A percentile compares a stretch with the other conserved stretches of the same genome.
Conservation (phyloP, 768 basidiomycete species). For the Auricularia heimuer region DNA sequence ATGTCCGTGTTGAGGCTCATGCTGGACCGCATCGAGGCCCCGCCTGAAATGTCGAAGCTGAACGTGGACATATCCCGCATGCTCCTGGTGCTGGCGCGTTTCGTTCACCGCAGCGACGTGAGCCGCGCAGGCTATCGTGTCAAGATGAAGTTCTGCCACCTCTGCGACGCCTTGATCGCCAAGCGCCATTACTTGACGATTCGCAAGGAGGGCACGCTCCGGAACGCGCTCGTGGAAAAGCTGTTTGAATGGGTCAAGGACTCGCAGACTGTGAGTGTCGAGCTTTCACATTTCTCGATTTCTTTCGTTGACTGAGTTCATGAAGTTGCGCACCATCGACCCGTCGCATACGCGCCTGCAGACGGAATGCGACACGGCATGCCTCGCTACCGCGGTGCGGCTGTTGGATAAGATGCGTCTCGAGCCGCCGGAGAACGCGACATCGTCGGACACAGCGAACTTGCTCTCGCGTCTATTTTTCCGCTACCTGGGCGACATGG, state of each 20-base stretch:
- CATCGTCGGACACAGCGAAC: slow-evolving; percentile 48
- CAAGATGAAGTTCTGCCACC: slow-evolving; percentile 63
- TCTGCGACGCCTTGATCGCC: slow-evolving; percentile 59
- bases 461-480: slow-evolving; percentile 71
- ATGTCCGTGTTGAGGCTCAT: slow-evolving; percentile 67
- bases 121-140: slow-evolving; percentile 43
- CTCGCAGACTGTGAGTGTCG: slow-evolving; percentile 34
- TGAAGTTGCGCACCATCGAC: slow-evolving; percentile 5
- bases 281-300: background rate
- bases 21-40: slow-evolving; percentile 57
- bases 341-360: slow-evolving; percentile 22
- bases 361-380: slow-evolving; percentile 63
- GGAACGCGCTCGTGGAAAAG: slow-evolving; percentile 64
- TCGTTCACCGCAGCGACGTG: slow-evolving; percentile 47
- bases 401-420: slow-evolving; percentile 69
- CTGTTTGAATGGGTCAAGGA: slow-evolving; percentile 74
- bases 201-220: slow-evolving; percentile 55
- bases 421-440: slow-evolving; percentile 41
- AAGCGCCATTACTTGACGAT: slow-evolving; percentile 50
- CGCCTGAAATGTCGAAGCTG: slow-evolving; percentile 48
- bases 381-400: slow-evolving; percentile 64
- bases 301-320: background rate
- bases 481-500: slow-evolving; percentile 44
- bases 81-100: slow-evolving; percentile 43
- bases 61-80: slow-evolving; percentile 30